Base-by-base conservation (phyloP, 2,329 filamentous ascomycete species). In the Cadophora sp. region DNA sequence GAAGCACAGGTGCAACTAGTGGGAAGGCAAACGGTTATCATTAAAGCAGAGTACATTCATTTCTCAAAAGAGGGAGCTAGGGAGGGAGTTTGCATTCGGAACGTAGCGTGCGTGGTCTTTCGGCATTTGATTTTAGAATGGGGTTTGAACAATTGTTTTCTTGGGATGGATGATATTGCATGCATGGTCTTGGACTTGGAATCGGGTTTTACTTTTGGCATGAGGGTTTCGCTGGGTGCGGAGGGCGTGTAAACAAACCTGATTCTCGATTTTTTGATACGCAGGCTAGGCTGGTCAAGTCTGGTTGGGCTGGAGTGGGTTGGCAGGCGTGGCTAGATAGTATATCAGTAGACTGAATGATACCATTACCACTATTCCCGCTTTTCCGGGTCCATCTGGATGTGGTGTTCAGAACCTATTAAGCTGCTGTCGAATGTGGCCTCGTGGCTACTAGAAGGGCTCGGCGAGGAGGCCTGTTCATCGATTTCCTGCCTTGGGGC, bases 21-120 rank as follows among this genome's bases (percentile, higher is more conserved):
- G 33, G 30, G 20, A 72, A 74, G 36, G 22, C 45, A 51, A 68
- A 70, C 51, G 66, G 66, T 5, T 59, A 64, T 65, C 62, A 65
- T 59, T 67, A 48, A 65, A 48, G 4, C 41, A 59, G 16, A 22
- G 4, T 48, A 16, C 27, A 30, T 18, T 18, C n/a, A 6, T 18
- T 20, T 13, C 45, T 22, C n/a, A 11, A 13, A 13, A 20, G 43
- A n/a, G 9, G 45, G 45, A 20, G 45, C 45, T 48, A 22, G 5
- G 45, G 45, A 48, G 58, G 39, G 58, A 60, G 58, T 60, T 60
- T 60, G 58, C 22, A 43, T 43, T 58, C 14, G n/a, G 55, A 7
- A 16, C 20, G 13, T 41, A 27, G 55, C 55, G 50, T 53, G 36
- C 36, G 4, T 39, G 55, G 36, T 39, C 13, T 27, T 41, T 58